phyloP scores from a whole-genome alignment of 495 filamentous ascomycete genomes.

The Trichocladium uniseriatum region DNA sequence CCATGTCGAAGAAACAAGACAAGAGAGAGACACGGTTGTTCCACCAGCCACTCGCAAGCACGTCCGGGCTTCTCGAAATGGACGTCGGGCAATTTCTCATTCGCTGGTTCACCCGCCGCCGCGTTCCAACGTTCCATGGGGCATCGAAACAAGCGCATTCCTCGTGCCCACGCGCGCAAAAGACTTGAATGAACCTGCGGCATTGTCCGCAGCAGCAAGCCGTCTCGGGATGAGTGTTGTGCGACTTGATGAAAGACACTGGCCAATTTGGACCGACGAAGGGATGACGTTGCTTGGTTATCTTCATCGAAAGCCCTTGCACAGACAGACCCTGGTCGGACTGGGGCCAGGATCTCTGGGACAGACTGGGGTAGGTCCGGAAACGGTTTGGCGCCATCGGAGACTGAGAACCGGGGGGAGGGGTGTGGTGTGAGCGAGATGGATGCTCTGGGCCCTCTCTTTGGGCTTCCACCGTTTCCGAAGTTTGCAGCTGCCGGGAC shows the following conservation, averaged over 20 bases:
- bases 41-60: neutral
- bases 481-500: neutral
- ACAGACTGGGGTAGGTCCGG: constrained; percentile 18
- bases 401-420: neutral
- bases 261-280: neutral
- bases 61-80: constrained; percentile 19
- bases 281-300: constrained; percentile 30
- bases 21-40: too few relatives aligned
- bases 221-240: constrained; percentile 1
- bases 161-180: too few relatives aligned
- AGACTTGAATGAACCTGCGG: too few relatives aligned
- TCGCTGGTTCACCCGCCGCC: constrained; percentile 15
- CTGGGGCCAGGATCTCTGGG: constrained; percentile 13
- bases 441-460: neutral
- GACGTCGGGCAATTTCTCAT: constrained; percentile 32
- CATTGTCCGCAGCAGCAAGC: constrained; percentile 2
- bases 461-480: neutral
- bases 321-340: constrained; percentile 8
- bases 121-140: neutral
- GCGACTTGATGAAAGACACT: neutral
- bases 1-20: too few relatives aligned
- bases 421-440: neutral
- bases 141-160: too few relatives aligned
- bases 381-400: constrained; percentile 24
- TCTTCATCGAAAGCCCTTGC: constrained; percentile 32